Evolutionary conservation across 495 filamentous ascomycete genomes (phyloP).

Genomic region (Tuber indicum): DNA sequence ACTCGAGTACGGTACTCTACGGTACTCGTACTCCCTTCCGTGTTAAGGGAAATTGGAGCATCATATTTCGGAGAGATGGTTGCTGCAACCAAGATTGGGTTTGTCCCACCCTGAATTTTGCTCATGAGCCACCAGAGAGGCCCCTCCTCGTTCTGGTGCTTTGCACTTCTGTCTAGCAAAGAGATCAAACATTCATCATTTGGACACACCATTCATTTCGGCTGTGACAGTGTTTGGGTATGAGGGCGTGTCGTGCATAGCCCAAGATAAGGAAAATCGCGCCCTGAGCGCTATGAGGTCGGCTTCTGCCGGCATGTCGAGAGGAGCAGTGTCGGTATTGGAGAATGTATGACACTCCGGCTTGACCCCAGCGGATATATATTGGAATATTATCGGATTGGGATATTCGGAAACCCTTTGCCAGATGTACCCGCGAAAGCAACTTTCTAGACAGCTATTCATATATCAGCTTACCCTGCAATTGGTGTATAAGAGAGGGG

Average conservation of each 20-base stretch:
- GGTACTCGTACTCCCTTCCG: not conserved
- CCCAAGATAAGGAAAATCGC: conserved; percentile 56
- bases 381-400: conserved; percentile 47
- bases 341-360: conserved; percentile 44
- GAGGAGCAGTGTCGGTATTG: conserved; percentile 20
- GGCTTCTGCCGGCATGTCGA: conserved; percentile 36
- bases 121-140: not conserved
- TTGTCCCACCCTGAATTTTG: not conserved
- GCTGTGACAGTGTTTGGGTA: not conserved
- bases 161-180: not conserved
- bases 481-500: conserved; percentile 6
- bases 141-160: not conserved
- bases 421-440: conserved; percentile 51
- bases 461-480: conserved; percentile 10
- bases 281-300: conserved; percentile 54
- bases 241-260: conserved; percentile 16
- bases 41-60: not conserved
- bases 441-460: conserved; percentile 49
- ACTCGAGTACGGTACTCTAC: not conserved
- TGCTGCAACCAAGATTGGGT: not conserved
- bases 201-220: not conserved
- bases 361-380: conserved; percentile 48
- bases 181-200: not conserved
- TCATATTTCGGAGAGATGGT: not conserved
- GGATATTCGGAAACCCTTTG: conserved; percentile 46